Evolutionary conservation across 257 asterid genomes (phyloP).

Genomic region (Solanum paucissectum): DNA sequence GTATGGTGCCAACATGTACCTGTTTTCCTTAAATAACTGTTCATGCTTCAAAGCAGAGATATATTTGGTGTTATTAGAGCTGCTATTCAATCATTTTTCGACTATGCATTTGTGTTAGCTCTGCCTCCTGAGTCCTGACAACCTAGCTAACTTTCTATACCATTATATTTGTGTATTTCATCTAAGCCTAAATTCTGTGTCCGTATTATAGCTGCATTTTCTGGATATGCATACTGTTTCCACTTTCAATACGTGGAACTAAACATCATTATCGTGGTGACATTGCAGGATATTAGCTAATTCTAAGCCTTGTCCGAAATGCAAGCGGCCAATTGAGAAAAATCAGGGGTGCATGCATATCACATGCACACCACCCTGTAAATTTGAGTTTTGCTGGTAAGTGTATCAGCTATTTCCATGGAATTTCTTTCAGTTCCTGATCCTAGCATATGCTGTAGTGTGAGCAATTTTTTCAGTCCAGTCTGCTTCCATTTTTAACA

Average conservation of each 20-base stretch:
- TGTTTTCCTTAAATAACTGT: background rate
- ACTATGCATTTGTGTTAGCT: background rate
- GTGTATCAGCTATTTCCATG: constrained; percentile 10
- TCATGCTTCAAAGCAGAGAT: background rate
- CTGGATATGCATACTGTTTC: background rate
- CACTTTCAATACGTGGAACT: background rate
- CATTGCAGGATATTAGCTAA: constrained; percentile 87
- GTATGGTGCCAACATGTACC: background rate
- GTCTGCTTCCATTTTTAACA: background rate
- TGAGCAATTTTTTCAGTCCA: background rate
- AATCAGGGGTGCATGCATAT: constrained; percentile 99
- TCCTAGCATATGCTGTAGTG: background rate
- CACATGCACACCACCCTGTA: constrained; percentile 97
- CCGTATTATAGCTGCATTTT: background rate
- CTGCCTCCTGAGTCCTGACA: background rate
- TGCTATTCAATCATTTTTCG: background rate
- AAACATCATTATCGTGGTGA: constrained; percentile 9
- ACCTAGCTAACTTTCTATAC: background rate
- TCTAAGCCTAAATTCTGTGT: background rate
- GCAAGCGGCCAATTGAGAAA: constrained; percentile 99
- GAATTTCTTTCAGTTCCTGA: background rate
- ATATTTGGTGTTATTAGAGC: background rate
- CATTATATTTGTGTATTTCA: background rate
- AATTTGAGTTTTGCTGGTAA: constrained; percentile 98
- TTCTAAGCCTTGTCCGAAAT: constrained; percentile 97